A percentile compares a stretch with the other conserved stretches of the same genome.
Conservation (phyloP, 2,329 filamentous ascomycete genomes). For the Elsinoe australis region DNA sequence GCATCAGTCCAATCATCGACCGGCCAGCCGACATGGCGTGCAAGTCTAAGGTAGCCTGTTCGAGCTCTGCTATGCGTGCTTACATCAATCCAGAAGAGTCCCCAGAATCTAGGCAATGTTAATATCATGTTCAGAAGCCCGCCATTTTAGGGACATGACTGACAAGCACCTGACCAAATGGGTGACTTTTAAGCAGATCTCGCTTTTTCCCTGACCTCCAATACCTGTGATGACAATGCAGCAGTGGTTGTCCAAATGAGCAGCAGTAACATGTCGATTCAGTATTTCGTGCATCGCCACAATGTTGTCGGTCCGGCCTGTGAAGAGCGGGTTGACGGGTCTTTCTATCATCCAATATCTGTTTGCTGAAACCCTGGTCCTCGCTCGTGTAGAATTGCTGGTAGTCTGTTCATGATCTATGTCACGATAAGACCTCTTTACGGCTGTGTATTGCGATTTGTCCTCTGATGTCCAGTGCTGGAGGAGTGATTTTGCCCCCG, state of each 20-base stretch:
- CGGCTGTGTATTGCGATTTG: not conserved
- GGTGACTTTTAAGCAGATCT: not conserved
- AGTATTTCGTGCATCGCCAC: not conserved
- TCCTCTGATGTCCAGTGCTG: not conserved
- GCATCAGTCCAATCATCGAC: not conserved
- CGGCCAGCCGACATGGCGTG: not conserved
- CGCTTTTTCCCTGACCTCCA: constrained; percentile 1
- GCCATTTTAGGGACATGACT: not conserved
- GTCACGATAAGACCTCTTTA: not conserved
- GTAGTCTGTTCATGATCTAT: not conserved
- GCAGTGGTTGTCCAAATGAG: not conserved
- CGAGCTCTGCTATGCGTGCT: not conserved
- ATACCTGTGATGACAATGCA: not conserved
- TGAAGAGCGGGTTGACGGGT: not conserved
- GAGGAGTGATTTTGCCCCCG: constrained; percentile 16
- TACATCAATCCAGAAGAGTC: constrained; percentile 7
- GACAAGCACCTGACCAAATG: not conserved
- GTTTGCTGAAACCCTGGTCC: not conserved
- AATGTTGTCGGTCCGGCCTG: not conserved
- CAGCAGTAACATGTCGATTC: not conserved
- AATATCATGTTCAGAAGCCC: not conserved
- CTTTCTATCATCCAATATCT: not conserved
- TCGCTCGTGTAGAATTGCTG: not conserved
- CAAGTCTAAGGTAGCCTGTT: not conserved
- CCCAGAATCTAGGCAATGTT: not conserved